Percentiles rank a stretch among this genome's conserved stretches.
Evolutionary conservation across 2,329 filamentous ascomycete species (phyloP).

Genomic region (Aspergillus sp.): DNA sequence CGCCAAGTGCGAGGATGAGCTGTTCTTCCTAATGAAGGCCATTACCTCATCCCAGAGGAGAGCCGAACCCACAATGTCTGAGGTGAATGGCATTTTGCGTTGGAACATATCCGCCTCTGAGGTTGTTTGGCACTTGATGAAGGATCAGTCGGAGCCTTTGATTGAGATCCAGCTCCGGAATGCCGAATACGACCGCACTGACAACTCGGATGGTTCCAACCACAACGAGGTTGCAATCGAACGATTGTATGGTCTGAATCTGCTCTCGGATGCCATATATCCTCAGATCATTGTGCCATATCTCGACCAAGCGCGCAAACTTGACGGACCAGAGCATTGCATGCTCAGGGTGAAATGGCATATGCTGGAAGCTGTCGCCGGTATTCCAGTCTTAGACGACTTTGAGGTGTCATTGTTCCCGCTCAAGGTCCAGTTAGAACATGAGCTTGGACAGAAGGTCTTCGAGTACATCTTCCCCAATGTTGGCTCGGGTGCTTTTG

Average conservation of each 20-base stretch:
- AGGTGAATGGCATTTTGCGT: slow-evolving; percentile 72
- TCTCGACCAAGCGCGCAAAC: slow-evolving; percentile 57
- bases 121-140: slow-evolving; percentile 94
- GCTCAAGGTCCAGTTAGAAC: slow-evolving; percentile 87
- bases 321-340: slow-evolving; percentile 57
- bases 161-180: slow-evolving; percentile 90
- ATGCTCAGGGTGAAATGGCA: slow-evolving; percentile 97
- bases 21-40: slow-evolving; percentile 99
- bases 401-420: slow-evolving; percentile 94
- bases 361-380: slow-evolving; percentile 95
- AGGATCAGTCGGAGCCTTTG: slow-evolving; percentile 76
- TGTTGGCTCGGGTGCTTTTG: slow-evolving; percentile 52
- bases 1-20: slow-evolving; percentile 82
- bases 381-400: slow-evolving; percentile 93
- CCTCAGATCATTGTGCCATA: slow-evolving; percentile 95
- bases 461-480: slow-evolving; percentile 98
- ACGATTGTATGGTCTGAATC: slow-evolving; percentile 79
- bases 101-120: slow-evolving; percentile 94
- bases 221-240: slow-evolving; percentile 86
- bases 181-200: slow-evolving; percentile 87
- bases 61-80: slow-evolving; percentile 57
- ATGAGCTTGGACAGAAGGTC: slow-evolving; percentile 81
- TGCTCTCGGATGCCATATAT: slow-evolving; percentile 84
- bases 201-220: slow-evolving; percentile 95
- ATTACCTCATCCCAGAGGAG: slow-evolving; percentile 94